These are phyloP conservation scores for Effrenium voratum DNA, from an alignment of 73 alveolate genomes.

Conservation along the genomic window DNA sequence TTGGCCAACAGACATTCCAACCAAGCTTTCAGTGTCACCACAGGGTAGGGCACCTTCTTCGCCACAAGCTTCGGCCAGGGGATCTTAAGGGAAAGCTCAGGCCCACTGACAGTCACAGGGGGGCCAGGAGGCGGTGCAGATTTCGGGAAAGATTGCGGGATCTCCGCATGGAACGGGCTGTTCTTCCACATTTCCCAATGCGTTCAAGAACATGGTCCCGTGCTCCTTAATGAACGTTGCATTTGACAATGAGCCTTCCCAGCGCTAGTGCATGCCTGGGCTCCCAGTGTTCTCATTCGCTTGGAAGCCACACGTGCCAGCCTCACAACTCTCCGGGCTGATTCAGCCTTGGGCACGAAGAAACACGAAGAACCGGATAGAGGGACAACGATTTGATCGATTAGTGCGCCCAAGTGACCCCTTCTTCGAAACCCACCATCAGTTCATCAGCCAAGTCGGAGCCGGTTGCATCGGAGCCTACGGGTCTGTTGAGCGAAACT, in stretches of 20 bases:
- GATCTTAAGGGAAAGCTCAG: background rate
- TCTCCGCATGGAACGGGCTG: background rate
- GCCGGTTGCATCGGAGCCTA: background rate
- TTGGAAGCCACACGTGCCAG: conserved; percentile 25
- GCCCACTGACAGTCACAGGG: background rate
- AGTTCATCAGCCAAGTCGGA: conserved; percentile 22
- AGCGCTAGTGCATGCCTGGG: too few relatives aligned
- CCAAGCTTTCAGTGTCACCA: background rate
- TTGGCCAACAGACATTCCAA: background rate
- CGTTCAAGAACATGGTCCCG: background rate
- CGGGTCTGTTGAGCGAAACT: too few relatives aligned
- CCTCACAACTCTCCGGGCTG: background rate
- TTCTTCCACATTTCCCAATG: background rate
- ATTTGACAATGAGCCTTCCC: too few relatives aligned
- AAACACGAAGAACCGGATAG: background rate
- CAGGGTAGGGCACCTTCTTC: background rate
- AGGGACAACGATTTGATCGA: too few relatives aligned
- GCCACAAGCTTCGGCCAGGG: background rate
- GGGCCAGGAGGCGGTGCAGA: background rate
- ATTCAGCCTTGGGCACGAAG: background rate
- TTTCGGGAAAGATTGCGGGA: background rate
- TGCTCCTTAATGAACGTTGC: background rate
- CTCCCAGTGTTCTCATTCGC: background rate
- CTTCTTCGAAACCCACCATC: background rate
- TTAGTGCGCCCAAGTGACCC: background rate